phyloP scores from a whole-genome alignment of 345 rosid genomes.

The Acer saccharum region DNA sequence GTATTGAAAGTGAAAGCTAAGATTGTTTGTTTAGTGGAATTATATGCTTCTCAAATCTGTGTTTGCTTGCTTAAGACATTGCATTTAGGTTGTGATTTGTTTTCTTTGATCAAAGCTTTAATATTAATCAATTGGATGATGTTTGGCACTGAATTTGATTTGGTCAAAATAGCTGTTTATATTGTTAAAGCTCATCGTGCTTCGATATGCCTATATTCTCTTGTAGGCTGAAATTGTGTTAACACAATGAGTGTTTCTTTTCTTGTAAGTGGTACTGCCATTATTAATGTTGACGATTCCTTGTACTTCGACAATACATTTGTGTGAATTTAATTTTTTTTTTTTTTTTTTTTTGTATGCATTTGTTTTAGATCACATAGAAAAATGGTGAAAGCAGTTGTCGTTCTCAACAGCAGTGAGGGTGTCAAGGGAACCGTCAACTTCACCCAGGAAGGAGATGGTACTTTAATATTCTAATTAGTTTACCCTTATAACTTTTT shows the following conservation, averaged over 20 bases:
- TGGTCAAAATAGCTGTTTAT: not conserved
- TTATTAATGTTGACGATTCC: not conserved
- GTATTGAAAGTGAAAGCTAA: not conserved
- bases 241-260: not conserved
- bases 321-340: not conserved
- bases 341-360: not conserved
- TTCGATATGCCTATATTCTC: not conserved
- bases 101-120: not conserved
- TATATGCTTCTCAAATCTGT: not conserved
- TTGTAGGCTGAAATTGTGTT: not conserved
- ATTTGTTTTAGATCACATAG: conserved; percentile 64
- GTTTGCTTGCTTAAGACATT: not conserved
- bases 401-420: conserved; percentile 66
- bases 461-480: conserved; percentile 30
- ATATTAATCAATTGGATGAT: not conserved
- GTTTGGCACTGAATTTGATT: not conserved
- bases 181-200: not conserved
- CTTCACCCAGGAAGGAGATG: conserved; percentile 84
- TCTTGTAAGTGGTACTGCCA: not conserved
- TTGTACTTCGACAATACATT: not conserved
- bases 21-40: not conserved
- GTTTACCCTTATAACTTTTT: not conserved
- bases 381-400: conserved; percentile 88
- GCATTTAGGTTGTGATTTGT: not conserved
- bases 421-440: conserved; percentile 77